These are phyloP conservation scores for Pichia sp. DNA, from an alignment of 1,139 yeast genomes.

Conservation along the genomic window DNA sequence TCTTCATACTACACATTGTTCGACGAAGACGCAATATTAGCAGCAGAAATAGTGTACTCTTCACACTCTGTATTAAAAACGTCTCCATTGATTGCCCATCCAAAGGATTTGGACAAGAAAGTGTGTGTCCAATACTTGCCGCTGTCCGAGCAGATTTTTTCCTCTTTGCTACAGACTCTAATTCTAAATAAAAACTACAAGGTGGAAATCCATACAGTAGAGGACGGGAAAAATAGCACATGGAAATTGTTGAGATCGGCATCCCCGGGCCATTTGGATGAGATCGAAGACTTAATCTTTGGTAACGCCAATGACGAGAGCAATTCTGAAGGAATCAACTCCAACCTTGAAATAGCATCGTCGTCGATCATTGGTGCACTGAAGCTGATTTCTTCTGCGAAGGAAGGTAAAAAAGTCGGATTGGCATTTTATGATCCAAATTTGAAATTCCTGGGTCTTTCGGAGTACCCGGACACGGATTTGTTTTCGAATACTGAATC, in stretches of 20 bases:
- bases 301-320: slow-evolving; percentile 1
- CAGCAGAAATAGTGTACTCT: slow-evolving; percentile 79
- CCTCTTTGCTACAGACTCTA: slow-evolving; percentile 60
- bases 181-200: slow-evolving; percentile 69
- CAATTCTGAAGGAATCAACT: slow-evolving; percentile 30
- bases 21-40: slow-evolving; percentile 68
- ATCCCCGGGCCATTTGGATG: slow-evolving; percentile 87
- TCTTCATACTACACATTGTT: slow-evolving; percentile 59
- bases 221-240: slow-evolving; percentile 34
- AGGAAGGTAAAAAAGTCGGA: slow-evolving; percentile 58
- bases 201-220: slow-evolving; percentile 60
- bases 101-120: slow-evolving; percentile 19
- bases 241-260: slow-evolving; percentile 65
- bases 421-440: slow-evolving; percentile 77
- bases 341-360: slow-evolving; percentile 39
- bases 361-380: slow-evolving; percentile 74
- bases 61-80: slow-evolving; percentile 77
- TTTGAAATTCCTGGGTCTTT: slow-evolving; percentile 58
- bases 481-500: slow-evolving; percentile 82
- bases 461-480: slow-evolving; percentile 85
- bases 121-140: slow-evolving; percentile 58
- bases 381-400: slow-evolving; percentile 44
- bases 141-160: slow-evolving; percentile 68
- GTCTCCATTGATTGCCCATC: slow-evolving; percentile 36
- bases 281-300: slow-evolving; percentile 58